A percentile compares a stretch with the other conserved stretches of the same genome.
These are phyloP conservation scores for Colletotrichum brevisporum DNA, from an alignment of 2,329 filamentous ascomycete genomes.

Conservation along the genomic window DNA sequence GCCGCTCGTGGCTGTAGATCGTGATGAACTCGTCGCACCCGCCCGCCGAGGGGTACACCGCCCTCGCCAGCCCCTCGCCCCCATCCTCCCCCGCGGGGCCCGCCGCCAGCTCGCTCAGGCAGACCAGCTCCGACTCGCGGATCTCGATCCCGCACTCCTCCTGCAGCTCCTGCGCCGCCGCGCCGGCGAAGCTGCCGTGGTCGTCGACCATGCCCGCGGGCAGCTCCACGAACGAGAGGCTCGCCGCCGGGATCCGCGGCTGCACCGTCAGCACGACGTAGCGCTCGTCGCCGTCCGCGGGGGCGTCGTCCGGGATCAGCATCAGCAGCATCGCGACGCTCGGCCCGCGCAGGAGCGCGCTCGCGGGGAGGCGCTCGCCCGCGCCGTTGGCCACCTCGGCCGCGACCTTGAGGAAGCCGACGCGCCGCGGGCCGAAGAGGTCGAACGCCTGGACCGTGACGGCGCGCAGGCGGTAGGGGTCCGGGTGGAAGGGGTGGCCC, in stretches of 20 bases:
- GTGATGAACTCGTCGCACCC: constrained; percentile 74
- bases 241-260: constrained; percentile 68
- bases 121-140: constrained; percentile 60
- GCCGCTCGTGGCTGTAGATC: constrained; percentile 69
- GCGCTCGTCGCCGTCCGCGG: constrained; percentile 58
- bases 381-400: constrained; percentile 62
- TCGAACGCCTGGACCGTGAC: constrained; percentile 69
- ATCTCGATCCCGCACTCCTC: constrained; percentile 73
- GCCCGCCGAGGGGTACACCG: constrained; percentile 71
- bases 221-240: constrained; percentile 68
- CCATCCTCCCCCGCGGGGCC: constrained; percentile 43
- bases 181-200: constrained; percentile 67
- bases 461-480: constrained; percentile 66
- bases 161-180: constrained; percentile 71
- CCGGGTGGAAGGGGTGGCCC: constrained; percentile 66
- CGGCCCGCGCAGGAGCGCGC: constrained; percentile 71
- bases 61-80: constrained; percentile 57
- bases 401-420: constrained; percentile 71
- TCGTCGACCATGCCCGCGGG: constrained; percentile 73
- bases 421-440: constrained; percentile 59
- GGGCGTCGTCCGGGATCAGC: constrained; percentile 65
- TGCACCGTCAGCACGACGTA: constrained; percentile 73
- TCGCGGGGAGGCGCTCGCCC: constrained; percentile 66
- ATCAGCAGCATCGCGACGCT: constrained; percentile 73
- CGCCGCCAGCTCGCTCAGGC: constrained; percentile 66